These are phyloP conservation scores for Saksenaea oblongispora DNA, from an alignment of 371 early-diverging fungal species.

Conservation along the genomic window DNA sequence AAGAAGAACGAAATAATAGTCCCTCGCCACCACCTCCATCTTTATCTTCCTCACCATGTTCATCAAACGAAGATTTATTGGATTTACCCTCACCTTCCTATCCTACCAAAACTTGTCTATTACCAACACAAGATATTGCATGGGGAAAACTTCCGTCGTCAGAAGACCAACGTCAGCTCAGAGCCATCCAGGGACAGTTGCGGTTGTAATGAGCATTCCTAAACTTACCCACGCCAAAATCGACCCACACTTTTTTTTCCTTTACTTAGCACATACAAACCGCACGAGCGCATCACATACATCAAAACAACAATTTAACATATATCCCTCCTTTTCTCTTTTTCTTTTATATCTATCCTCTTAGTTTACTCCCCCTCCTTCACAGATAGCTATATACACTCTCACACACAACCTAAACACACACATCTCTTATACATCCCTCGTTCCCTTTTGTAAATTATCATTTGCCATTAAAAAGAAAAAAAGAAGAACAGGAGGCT, in stretches of 20 bases:
- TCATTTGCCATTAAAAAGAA: slow-evolving; percentile 4
- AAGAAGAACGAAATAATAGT: slow-evolving; percentile 7
- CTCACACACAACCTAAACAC: too few relatives aligned
- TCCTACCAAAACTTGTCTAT: slow-evolving; percentile 9
- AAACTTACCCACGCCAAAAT: slow-evolving; percentile 5
- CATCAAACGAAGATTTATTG: slow-evolving; percentile 30
- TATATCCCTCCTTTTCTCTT: not conserved
- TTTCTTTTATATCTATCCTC: not conserved
- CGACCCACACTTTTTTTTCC: slow-evolving; percentile 2
- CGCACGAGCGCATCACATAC: not conserved
- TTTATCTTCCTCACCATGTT: slow-evolving; percentile 33
- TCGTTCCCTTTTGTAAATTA: slow-evolving; percentile 2
- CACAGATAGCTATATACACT: not conserved
- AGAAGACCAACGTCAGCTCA: slow-evolving; percentile 51
- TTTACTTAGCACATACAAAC: not conserved
- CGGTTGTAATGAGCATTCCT: slow-evolving; percentile 23
- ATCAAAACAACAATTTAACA: not conserved
- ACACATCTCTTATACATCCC: not conserved
- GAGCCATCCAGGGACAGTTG: slow-evolving; percentile 34
- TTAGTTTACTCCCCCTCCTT: not conserved
- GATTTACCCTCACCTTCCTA: slow-evolving; percentile 16
- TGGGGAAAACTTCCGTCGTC: slow-evolving; percentile 46
- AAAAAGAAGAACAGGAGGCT: not conserved
- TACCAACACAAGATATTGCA: slow-evolving; percentile 48
- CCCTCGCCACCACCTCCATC: slow-evolving; percentile 38